These are phyloP conservation scores for Platanus orientalis DNA, from an alignment of 164 flowering plant genomes.

Conservation along the genomic window DNA sequence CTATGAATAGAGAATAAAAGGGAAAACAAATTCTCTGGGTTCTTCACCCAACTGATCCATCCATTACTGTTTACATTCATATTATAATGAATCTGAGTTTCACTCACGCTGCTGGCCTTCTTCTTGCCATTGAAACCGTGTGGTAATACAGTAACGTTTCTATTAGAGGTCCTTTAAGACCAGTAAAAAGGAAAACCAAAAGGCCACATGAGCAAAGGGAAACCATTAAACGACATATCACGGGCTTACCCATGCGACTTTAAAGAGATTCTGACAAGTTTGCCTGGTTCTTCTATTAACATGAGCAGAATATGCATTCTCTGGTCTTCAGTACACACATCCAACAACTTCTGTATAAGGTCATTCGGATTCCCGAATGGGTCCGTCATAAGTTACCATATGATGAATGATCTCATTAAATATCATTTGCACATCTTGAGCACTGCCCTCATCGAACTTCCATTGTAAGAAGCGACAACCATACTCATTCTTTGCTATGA, in stretches of 20 bases:
- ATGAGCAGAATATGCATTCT: slow-evolving; percentile 44
- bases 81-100: no score
- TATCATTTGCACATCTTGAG: slow-evolving; percentile 44
- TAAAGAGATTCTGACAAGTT: slow-evolving; percentile 60
- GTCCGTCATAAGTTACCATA: slow-evolving; percentile 65
- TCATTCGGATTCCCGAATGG: slow-evolving; percentile 95
- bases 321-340: slow-evolving; percentile 72
- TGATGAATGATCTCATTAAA: slow-evolving; percentile 55
- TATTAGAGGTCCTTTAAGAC: not conserved
- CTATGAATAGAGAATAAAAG: no score
- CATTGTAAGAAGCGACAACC: slow-evolving; percentile 75
- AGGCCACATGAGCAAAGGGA: not conserved
- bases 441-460: slow-evolving; percentile 55
- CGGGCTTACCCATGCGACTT: slow-evolving; percentile 73
- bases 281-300: slow-evolving; percentile 43
- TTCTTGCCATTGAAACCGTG: no score
- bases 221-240: not conserved
- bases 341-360: slow-evolving; percentile 79
- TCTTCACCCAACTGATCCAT: no score
- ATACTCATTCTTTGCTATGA: slow-evolving; percentile 69
- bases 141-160: slow-evolving; percentile 39
- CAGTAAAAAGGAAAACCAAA: not conserved
- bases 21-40: no score
- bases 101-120: no score
- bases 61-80: no score